Evolutionary conservation across 805 yeast genomes (phyloP), one percentile per base, ranked within the genome.

Genomic region (Saccharomycopsis capsularis): DNA sequence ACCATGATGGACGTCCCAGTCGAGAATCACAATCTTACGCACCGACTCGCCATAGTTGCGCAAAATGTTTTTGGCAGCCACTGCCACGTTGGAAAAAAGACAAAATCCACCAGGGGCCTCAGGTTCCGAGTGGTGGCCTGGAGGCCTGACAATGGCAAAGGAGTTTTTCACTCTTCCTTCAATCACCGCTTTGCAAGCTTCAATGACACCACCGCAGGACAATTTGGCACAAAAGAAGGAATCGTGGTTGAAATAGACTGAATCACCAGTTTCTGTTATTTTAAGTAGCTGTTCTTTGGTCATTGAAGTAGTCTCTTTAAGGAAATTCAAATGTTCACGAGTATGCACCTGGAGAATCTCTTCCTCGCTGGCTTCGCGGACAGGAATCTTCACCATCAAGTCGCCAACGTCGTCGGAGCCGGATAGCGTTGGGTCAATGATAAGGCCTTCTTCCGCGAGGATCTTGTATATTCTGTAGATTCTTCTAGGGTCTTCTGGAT

Each of bases 1-100:
- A 23, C 99, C 99, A 64, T 93, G 99, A 66, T 93, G 99, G 42
- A 93, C 89, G 65, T 93, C 99, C 99, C 99, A 93, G 65, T 93
- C 99, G 21, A 90, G 60, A 51, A 93, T 81, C 50, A 88, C 78
- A 36, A 93, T 86, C 57, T 77, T 77, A 54, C 95, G 73, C 4
- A 91, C 95, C 23, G 87, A 76, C 59, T 91, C 97, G 0, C 97
- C 96, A 63, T 88, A 91, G 49, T 76, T 73, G 56, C 81, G 81
- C 50, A 93, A 68, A 55, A 90, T 83, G 51, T 82, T 80, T 60
- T 85, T 85, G 16, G 97, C 95, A 2, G 99, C 98, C 18, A 93
- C 96, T 0, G 98, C 96, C 22, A 93, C 99, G 61, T 93, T 93
- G 53, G 95, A 85, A 62, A 93, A 93, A 41, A 93, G 70, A 68